Evolutionary conservation across 2,329 filamentous ascomycete genomes (phyloP).

Genomic region (Plenodomus biglobosus): DNA sequence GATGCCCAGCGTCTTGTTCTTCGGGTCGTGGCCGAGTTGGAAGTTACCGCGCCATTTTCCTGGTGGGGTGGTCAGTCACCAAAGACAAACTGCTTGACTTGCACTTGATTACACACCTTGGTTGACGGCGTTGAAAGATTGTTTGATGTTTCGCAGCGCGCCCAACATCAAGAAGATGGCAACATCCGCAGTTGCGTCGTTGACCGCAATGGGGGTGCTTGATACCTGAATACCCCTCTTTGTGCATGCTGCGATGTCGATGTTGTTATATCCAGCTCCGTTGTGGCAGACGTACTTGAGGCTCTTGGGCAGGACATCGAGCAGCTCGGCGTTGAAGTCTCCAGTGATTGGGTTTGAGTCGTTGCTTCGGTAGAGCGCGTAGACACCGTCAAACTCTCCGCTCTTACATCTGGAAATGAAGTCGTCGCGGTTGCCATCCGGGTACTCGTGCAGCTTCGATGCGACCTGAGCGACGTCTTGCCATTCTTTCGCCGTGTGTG

Average conservation of each 20-base stretch:
- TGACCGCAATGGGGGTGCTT: slow-evolving; percentile 52
- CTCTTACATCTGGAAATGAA: slow-evolving; percentile 58
- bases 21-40: slow-evolving; percentile 55
- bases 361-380: slow-evolving; percentile 62
- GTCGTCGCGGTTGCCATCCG: slow-evolving; percentile 55
- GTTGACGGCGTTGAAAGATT: slow-evolving; percentile 50
- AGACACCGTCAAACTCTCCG: slow-evolving; percentile 58
- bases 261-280: slow-evolving; percentile 63
- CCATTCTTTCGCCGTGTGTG: slow-evolving; percentile 52
- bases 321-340: slow-evolving; percentile 50
- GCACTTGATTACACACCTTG: slow-evolving; percentile 47
- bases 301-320: slow-evolving; percentile 46
- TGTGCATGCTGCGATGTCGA: slow-evolving; percentile 58
- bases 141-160: slow-evolving; percentile 54
- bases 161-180: slow-evolving; percentile 56
- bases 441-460: slow-evolving; percentile 54
- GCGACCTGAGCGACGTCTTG: slow-evolving; percentile 40
- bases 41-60: slow-evolving; percentile 51
- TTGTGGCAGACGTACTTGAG: slow-evolving; percentile 52
- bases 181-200: slow-evolving; percentile 55
- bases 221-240: slow-evolving; percentile 49
- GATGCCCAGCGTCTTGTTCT: slow-evolving; percentile 57
- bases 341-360: slow-evolving; percentile 55
- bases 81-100: slow-evolving; percentile 33
- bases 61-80: slow-evolving; percentile 11